These are phyloP conservation scores for Cytospora paraplurivora DNA, from an alignment of 2,329 filamentous ascomycete genomes.

Conservation along the genomic window DNA sequence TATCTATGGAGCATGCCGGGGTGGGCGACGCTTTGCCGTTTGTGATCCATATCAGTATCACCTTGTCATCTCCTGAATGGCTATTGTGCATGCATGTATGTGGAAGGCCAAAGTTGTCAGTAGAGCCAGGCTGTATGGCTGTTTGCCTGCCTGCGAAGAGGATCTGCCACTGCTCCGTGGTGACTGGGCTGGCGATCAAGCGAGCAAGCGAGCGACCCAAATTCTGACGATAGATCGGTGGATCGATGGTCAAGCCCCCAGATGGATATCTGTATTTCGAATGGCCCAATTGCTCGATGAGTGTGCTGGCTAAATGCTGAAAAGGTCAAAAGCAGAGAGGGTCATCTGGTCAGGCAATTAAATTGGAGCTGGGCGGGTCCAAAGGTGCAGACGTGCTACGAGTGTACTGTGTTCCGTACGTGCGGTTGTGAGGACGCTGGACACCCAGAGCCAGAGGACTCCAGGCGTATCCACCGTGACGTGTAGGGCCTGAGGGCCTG, in stretches of 20 bases:
- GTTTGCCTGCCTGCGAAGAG: not conserved
- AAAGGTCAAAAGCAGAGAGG: not conserved
- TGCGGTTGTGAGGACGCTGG: not conserved
- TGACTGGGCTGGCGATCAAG: not conserved
- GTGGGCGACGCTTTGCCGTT: not conserved
- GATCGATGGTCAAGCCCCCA: not conserved
- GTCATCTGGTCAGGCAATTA: not conserved
- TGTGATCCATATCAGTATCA: not conserved
- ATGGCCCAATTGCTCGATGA: not conserved
- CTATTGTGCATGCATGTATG: too few relatives aligned
- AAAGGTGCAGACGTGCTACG: not conserved
- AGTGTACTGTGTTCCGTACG: too few relatives aligned
- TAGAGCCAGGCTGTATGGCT: not conserved
- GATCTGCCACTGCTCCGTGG: not conserved
- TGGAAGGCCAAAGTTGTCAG: not conserved
- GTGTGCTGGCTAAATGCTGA: not conserved
- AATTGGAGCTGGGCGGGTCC: not conserved
- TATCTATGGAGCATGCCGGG: not conserved
- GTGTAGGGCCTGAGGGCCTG: not conserved
- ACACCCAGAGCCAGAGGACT: not conserved
- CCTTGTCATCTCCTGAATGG: not conserved
- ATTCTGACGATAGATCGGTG: not conserved
- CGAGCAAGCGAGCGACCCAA: not conserved
- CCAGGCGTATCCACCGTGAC: conserved; percentile 6
- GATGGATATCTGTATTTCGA: not conserved